phyloP scores from a whole-genome alignment of 371 early-diverging fungal genomes.

The Apophysomyces ossiformis region DNA sequence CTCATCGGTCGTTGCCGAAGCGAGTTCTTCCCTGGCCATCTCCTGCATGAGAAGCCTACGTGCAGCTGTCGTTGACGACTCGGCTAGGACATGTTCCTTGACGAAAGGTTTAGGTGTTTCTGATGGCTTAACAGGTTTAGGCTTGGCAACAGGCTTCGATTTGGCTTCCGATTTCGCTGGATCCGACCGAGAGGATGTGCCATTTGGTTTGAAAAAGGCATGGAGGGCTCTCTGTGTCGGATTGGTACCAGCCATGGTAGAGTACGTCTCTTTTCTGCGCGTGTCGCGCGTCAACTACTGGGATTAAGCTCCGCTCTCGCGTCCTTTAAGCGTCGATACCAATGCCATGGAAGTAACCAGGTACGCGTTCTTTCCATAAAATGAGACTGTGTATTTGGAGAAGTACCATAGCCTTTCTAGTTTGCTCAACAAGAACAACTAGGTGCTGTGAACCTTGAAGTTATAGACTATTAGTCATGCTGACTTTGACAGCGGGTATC shows the following conservation, averaged over 20 bases:
- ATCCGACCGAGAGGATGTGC: background rate
- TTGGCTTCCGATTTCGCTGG: background rate
- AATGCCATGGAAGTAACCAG: too few relatives aligned
- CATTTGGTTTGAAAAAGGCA: background rate
- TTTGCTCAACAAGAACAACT: too few relatives aligned
- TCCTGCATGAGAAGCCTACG: constrained; percentile 4
- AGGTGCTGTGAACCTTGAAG: too few relatives aligned
- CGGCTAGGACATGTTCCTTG: constrained; percentile 5
- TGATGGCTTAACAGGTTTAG: background rate
- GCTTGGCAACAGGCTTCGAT: background rate
- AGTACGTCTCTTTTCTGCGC: background rate
- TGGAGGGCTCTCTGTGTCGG: background rate
- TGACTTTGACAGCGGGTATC: too few relatives aligned
- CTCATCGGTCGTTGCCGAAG: background rate
- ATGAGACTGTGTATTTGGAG: too few relatives aligned
- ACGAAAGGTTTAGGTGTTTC: background rate
- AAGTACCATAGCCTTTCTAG: too few relatives aligned
- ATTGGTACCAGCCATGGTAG: background rate
- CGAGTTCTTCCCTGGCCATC: background rate
- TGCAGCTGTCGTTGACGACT: background rate
- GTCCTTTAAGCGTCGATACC: too few relatives aligned
- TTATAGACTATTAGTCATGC: too few relatives aligned
- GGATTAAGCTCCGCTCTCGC: constrained; percentile 1
- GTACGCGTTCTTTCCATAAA: too few relatives aligned
- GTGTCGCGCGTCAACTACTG: background rate